Conservation (phyloP, 305 asterid genomes). For the Rubia occidens region DNA sequence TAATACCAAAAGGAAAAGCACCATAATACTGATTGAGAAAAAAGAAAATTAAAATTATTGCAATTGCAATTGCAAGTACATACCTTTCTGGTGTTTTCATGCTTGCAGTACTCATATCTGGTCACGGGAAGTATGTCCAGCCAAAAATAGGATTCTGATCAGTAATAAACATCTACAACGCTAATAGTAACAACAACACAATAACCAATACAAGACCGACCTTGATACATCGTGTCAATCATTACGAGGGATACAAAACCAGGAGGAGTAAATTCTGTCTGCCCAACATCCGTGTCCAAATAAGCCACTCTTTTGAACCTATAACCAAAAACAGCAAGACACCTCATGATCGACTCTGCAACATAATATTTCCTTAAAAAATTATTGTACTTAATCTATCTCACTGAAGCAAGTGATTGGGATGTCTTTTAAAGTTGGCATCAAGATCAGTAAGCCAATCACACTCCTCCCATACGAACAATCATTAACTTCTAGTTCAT, state of each 20-base stretch:
- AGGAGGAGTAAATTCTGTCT: conserved; percentile 90
- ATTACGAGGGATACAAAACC: conserved; percentile 69
- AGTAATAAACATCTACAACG: conserved; percentile 4
- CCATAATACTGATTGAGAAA: not conserved
- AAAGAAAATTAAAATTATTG: conserved; percentile 4
- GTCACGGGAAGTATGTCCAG: conserved; percentile 18
- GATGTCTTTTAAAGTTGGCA: not conserved
- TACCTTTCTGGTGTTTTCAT: conserved; percentile 93
- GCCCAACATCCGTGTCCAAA: conserved; percentile 97
- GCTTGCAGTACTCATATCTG: conserved; percentile 74
- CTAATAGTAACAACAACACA: not conserved
- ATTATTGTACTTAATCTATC: not conserved
- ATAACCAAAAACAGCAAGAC: conserved; percentile 16
- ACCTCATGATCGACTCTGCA: not conserved
- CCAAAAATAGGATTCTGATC: not conserved
- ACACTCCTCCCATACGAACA: not conserved
- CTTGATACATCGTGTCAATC: conserved; percentile 67
- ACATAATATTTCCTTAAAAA: not conserved
- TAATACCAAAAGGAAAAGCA: not conserved
- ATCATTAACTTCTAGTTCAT: not conserved
- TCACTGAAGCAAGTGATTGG: not conserved
- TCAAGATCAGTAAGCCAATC: not conserved
- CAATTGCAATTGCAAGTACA: not conserved
- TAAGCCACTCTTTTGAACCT: conserved; percentile 84
- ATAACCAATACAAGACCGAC: conserved; percentile 23